Evolutionary conservation across 2,329 filamentous ascomycete genomes (phyloP), one percentile per base, ranked within the genome.

Genomic region (Epichloe aotearoae): DNA sequence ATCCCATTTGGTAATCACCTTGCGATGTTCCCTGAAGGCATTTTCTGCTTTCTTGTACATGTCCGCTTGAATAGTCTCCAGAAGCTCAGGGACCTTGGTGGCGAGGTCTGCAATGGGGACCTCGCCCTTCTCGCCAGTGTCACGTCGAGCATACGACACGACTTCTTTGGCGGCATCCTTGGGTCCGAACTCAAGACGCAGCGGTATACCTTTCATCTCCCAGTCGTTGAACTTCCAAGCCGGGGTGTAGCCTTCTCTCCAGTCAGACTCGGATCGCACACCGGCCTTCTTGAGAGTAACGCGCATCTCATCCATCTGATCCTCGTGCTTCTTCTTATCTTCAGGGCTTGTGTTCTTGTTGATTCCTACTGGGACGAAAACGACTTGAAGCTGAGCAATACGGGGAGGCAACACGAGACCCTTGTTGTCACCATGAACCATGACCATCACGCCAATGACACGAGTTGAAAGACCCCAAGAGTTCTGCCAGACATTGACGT

Each of bases 171-270:
- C 88, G 12, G 85, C 84, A 64, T 97, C 93, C 70, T 95, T 95
- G 61, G 93, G 91, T 5, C 94, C 94, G 63, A 95, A 95, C 69
- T 98, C 93, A 53, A 98, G 77, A 53, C 93, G 86, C 38, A 98
- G 79, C 45, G 94, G 93, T 41, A 97, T 86, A 65, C 94, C 93
- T 71, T 91, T 94, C 60, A 97, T 77, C 69, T 98, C 94, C 88
- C 89, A 96, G 70, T 98, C 90, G 71, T 94, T 95, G 76, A 98
- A 98, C 71, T 98, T 98, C 83, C 86, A 97, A 57, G 88, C 89
- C 39, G 93, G 90, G 54, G 89, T 81, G 82, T 97, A 95, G 57
- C 86, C 86, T 48, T 97, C 91, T 53, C 94, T 84, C 65, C 82
- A 78, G 65, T 98, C 93, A 48, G 83, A 80, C 57, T 94, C 85